Percentiles rank a stretch among this genome's conserved stretches.
Conservation (phyloP, 2,329 filamentous ascomycete species). For the Diatrype stigma region DNA sequence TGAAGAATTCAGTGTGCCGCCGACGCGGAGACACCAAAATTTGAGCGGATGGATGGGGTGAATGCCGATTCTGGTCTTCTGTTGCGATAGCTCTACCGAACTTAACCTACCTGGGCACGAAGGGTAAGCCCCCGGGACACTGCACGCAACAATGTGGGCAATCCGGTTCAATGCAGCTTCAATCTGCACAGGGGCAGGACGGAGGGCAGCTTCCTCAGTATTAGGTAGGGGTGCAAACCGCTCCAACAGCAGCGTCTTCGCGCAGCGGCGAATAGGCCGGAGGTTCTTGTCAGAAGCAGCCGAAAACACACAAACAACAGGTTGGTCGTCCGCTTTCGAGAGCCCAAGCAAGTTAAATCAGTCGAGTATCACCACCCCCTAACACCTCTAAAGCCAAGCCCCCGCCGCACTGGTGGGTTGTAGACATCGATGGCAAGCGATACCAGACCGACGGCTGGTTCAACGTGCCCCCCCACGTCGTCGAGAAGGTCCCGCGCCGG, state of each 20-base stretch:
- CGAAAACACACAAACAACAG: conserved; percentile 3
- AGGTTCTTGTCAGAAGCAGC: conserved; percentile 11
- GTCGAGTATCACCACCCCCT: neutral
- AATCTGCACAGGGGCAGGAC: conserved; percentile 7
- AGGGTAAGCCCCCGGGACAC: too few species aligned
- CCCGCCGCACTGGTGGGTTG: too few species aligned
- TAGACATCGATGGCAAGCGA: conserved; percentile 55
- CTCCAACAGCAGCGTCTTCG: conserved; percentile 2
- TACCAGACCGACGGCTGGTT: conserved; percentile 77
- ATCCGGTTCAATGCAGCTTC: conserved; percentile 18
- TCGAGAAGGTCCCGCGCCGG: conserved; percentile 67
- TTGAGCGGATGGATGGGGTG: too few species aligned
- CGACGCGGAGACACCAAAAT: too few species aligned
- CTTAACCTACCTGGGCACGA: too few species aligned
- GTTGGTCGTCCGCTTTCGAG: conserved; percentile 13
- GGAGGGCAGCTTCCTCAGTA: conserved; percentile 8
- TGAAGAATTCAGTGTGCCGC: too few species aligned
- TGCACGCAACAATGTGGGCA: conserved; percentile 22
- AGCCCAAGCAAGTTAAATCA: too few species aligned
- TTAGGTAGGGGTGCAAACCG: conserved; percentile 6
- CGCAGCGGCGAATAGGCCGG: conserved; percentile 10
- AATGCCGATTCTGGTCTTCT: too few species aligned
- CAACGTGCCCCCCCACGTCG: conserved; percentile 74
- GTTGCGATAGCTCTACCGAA: too few species aligned
- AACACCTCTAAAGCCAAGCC: neutral